Evolutionary conservation across 805 yeast species (phyloP).

Genomic region (Myxozyma mucilagina): DNA sequence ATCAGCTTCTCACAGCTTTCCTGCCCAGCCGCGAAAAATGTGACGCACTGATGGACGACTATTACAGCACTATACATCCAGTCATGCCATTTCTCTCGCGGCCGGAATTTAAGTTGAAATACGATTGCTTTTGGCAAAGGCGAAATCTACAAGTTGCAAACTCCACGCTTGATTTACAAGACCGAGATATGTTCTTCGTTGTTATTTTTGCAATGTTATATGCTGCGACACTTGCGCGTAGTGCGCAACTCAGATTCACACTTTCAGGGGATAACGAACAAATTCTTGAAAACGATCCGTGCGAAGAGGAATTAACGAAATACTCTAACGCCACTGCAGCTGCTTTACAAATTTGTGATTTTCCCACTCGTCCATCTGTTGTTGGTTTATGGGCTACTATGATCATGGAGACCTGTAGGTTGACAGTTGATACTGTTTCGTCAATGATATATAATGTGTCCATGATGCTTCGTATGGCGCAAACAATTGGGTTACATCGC

Average conservation of each 20-base stretch:
- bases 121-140: constrained; percentile 4
- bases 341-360: constrained; percentile 4
- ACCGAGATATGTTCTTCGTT: constrained; percentile 2
- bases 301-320: not conserved
- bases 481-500: constrained; percentile 9
- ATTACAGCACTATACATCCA: constrained; percentile 3
- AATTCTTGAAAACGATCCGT: constrained; percentile 1
- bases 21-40: constrained; percentile 1
- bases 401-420: not conserved
- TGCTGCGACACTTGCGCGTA: not conserved
- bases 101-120: not conserved
- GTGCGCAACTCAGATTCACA: not conserved
- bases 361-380: constrained; percentile 1
- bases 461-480: constrained; percentile 8
- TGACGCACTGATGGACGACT: constrained; percentile 1
- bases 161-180: not conserved
- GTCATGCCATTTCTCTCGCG: constrained; percentile 2
- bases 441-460: not conserved
- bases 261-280: not conserved
- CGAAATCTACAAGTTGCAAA: not conserved
- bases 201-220: constrained; percentile 9
- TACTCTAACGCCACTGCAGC: not conserved
- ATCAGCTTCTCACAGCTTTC: not conserved
- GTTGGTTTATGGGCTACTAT: constrained; percentile 6
- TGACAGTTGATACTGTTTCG: not conserved